Evolutionary conservation across 768 basidiomycete species (phyloP).

Genomic region (Xerocomus potaroensis): DNA sequence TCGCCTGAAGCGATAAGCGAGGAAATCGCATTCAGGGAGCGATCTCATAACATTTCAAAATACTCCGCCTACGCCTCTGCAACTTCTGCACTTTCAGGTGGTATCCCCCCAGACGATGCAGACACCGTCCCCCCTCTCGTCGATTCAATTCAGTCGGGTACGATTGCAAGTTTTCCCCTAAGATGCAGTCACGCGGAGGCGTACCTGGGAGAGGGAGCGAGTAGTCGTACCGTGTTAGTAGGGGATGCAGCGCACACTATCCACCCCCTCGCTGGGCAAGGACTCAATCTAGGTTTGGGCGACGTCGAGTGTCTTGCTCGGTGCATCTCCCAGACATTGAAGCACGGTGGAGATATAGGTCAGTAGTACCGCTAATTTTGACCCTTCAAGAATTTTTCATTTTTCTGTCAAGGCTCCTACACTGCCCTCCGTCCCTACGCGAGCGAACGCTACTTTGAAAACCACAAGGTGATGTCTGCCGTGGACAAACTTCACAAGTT

Average conservation of each 20-base stretch:
- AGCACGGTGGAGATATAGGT: slow-evolving; percentile 82
- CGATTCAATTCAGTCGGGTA: slow-evolving; percentile 60
- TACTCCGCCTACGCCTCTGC: slow-evolving; percentile 61
- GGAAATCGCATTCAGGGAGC: slow-evolving; percentile 72
- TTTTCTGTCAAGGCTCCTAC: slow-evolving; percentile 51
- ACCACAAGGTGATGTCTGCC: slow-evolving; percentile 80
- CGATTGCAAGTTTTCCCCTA: slow-evolving; percentile 87
- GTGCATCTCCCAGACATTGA: slow-evolving; percentile 55
- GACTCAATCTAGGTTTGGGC: slow-evolving; percentile 88
- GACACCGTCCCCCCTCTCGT: slow-evolving; percentile 74
- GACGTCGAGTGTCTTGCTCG: slow-evolving; percentile 74
- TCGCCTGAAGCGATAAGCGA: slow-evolving; percentile 46
- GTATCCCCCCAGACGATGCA: slow-evolving; percentile 58
- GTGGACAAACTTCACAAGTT: slow-evolving; percentile 90
- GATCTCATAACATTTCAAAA: slow-evolving; percentile 59
- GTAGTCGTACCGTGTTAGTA: slow-evolving; percentile 76
- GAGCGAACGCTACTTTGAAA: slow-evolving; percentile 75
- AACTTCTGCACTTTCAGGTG: slow-evolving; percentile 32
- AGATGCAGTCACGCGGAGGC: slow-evolving; percentile 80
- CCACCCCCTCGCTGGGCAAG: slow-evolving; percentile 95
- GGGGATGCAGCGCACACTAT: slow-evolving; percentile 96
- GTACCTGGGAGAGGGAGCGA: slow-evolving; percentile 72
- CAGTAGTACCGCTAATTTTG: slow-evolving; percentile 17
- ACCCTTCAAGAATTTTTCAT: too few species aligned
- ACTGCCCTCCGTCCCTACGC: slow-evolving; percentile 75